phyloP scores from a whole-genome alignment of 108 stramenopile species.

The Cyclotella kingstonii region DNA sequence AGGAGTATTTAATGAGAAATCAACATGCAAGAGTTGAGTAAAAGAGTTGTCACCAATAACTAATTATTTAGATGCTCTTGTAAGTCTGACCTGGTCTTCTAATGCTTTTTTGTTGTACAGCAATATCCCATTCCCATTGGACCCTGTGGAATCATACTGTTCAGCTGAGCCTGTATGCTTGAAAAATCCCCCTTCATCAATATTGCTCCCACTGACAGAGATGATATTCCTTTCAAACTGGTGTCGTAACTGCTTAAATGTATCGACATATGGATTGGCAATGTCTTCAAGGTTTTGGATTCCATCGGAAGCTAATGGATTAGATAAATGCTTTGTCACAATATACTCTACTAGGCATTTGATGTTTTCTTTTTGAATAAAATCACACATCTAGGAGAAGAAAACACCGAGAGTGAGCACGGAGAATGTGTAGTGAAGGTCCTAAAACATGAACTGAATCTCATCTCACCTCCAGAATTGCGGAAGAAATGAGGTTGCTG shows the following conservation, averaged over 20 bases:
- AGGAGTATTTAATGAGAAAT: neutral
- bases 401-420: neutral
- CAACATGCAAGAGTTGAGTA: neutral
- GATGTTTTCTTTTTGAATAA: slow-evolving; percentile 74
- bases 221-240: slow-evolving; percentile 54
- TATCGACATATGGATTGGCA: slow-evolving; percentile 76
- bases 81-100: slow-evolving; percentile 61
- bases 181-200: slow-evolving; percentile 5
- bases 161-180: slow-evolving; percentile 6
- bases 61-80: neutral
- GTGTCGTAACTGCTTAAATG: slow-evolving; percentile 67
- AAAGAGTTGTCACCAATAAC: neutral
- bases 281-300: slow-evolving; percentile 65
- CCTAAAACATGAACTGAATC: neutral
- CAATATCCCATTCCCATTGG: slow-evolving; percentile 11
- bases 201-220: neutral
- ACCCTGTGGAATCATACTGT: slow-evolving; percentile 1
- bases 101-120: slow-evolving; percentile 59
- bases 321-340: slow-evolving; percentile 60
- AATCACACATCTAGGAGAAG: slow-evolving; percentile 73
- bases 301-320: slow-evolving; percentile 13
- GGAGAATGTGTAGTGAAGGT: neutral
- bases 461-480: slow-evolving; percentile 62
- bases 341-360: slow-evolving; percentile 85
- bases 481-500: slow-evolving; percentile 78